Conservation (phyloP, 2,329 filamentous ascomycete species). For the Trichoderma sp. region DNA sequence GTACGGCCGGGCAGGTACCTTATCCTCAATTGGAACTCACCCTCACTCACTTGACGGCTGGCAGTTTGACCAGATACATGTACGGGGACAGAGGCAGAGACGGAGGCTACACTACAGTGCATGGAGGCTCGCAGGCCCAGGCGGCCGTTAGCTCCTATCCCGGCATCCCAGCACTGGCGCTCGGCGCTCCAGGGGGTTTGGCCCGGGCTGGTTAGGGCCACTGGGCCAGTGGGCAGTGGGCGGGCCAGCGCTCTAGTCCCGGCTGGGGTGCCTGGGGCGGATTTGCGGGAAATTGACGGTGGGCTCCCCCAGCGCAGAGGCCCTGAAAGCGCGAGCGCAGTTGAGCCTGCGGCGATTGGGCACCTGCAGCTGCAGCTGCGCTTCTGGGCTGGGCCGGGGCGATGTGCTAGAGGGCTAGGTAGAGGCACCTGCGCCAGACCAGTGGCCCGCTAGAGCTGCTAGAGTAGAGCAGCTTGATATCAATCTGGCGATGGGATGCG, state of each 20-base stretch:
- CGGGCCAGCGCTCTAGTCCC: slow-evolving; percentile 26
- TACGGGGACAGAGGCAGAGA: no score
- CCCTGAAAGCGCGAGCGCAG: slow-evolving; percentile 1
- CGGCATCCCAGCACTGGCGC: no score
- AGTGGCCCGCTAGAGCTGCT: no score
- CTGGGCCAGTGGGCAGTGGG: slow-evolving; percentile 7
- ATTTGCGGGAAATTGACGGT: slow-evolving; percentile 24
- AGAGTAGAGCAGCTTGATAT: no score
- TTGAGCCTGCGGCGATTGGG: no score
- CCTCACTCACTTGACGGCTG: neutral
- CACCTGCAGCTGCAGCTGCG: neutral
- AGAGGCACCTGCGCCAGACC: neutral
- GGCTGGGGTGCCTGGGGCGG: slow-evolving; percentile 26
- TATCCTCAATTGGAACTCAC: no score
- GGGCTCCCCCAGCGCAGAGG: slow-evolving; percentile 6
- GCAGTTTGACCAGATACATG: neutral
- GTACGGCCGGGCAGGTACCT: no score
- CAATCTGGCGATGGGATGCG: no score
- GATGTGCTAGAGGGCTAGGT: neutral
- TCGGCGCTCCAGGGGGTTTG: slow-evolving; percentile 31
- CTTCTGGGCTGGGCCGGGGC: slow-evolving; percentile 25
- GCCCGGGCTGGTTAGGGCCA: slow-evolving; percentile 17
- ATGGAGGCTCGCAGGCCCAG: neutral
- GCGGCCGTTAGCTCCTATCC: slow-evolving; percentile 22
- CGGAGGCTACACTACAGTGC: slow-evolving; percentile 38